Base-by-base conservation (phyloP, 2,329 filamentous ascomycete species). In the Cercospora sp. region DNA sequence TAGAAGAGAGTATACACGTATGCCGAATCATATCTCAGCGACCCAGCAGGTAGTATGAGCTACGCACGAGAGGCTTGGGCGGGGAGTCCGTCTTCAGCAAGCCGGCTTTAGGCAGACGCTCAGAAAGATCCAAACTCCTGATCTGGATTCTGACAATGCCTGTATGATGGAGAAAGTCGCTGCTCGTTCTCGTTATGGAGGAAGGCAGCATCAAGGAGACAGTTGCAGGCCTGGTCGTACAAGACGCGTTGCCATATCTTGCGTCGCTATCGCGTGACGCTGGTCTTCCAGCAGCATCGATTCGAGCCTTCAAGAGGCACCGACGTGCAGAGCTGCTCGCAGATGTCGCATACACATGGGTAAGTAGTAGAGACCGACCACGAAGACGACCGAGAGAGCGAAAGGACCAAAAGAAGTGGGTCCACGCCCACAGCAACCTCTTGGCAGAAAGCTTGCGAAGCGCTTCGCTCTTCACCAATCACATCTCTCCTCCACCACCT, bases 381-480 rank as follows among this genome's bases (percentile, higher is more conserved):
- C 42, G 33, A 60, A 45, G 23, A 33, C 12, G 45, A 23, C 16
- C 5, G 13, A 12, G 36, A 18, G n/a, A 53, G 51, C 33, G 33
- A 55, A 23, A 18, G 28, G 20, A 53, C 5, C 45, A 13, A 26
- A 26, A 26, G 10, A 13, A 48, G n/a, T 48, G 42, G 42, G 10
- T 20, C 42, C 51, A 12, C 51, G n/a, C 4, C 23, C 9, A 26
- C 51, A 28, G 9, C 31, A 20, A 23, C 33, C 59, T 31, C 48
- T 55, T 55, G 48, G 48, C 51, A 28, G 6, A 31, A 63, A 36
- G 40, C n/a, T 51, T 62, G 13, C 23, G 30, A 30, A 57, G 62
- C 62, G 62, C 62, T 58, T 64, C 62, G 51, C n/a, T 16, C 60
- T 20, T 58, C 31, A 64, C 62, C 62, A 64, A 64, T 64, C 62